phyloP scores from a whole-genome alignment of 805 yeast genomes.

The Maudiozyma pseudohumilis region DNA sequence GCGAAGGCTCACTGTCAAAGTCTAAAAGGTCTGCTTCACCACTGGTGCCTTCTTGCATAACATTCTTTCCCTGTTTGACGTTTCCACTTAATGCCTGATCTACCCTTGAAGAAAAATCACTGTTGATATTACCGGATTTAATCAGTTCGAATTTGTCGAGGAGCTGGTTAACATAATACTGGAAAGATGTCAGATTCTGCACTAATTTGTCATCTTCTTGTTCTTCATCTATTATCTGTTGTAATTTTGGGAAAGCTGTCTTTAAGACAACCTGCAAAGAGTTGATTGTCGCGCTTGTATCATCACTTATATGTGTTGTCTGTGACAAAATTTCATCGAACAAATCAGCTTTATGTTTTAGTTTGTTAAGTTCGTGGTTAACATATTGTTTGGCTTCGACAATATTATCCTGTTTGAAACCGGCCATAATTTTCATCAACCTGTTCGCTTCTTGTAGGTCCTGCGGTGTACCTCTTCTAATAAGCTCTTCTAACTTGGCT shows the following conservation, averaged over 20 bases:
- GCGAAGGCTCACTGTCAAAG: slow-evolving; percentile 47
- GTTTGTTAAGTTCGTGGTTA: slow-evolving; percentile 68
- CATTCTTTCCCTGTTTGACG: too few relatives aligned
- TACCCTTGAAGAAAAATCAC: too few relatives aligned
- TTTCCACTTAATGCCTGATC: too few relatives aligned
- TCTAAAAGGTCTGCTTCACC: too few relatives aligned
- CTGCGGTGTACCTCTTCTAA: slow-evolving; percentile 87
- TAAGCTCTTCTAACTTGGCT: slow-evolving; percentile 88
- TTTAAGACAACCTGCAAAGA: slow-evolving; percentile 70
- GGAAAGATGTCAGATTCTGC: slow-evolving; percentile 49
- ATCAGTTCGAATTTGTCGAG: slow-evolving; percentile 55
- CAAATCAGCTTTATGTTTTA: slow-evolving; percentile 72
- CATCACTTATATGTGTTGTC: slow-evolving; percentile 28
- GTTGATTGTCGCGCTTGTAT: slow-evolving; percentile 48
- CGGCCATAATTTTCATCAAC: slow-evolving; percentile 95
- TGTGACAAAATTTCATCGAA: slow-evolving; percentile 72
- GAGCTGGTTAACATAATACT: slow-evolving; percentile 62
- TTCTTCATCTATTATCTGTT: slow-evolving; percentile 65
- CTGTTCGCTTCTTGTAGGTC: slow-evolving; percentile 91
- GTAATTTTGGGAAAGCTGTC: slow-evolving; percentile 73
- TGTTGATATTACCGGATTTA: slow-evolving; percentile 50
- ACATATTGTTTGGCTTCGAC: slow-evolving; percentile 60
- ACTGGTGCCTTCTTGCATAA: too few relatives aligned
- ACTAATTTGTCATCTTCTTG: slow-evolving; percentile 56
- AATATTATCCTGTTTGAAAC: slow-evolving; percentile 71